Percentiles rank a stretch among this genome's conserved stretches.
Evolutionary conservation across 305 asterid species (phyloP).

Genomic region (Ajuga reptans): DNA sequence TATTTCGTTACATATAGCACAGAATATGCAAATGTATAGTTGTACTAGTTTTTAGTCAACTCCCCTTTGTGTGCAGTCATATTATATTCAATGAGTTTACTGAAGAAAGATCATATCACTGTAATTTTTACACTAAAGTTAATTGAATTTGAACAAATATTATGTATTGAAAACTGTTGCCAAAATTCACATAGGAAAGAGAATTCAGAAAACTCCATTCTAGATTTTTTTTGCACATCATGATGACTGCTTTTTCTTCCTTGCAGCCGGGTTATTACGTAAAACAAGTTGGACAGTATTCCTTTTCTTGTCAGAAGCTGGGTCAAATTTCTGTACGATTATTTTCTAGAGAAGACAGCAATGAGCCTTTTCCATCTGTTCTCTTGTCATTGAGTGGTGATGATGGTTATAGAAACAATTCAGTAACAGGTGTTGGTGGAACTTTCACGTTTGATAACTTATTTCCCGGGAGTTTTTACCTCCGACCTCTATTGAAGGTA

Average conservation of each 20-base stretch:
- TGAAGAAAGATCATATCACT: neutral
- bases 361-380: constrained; percentile 76
- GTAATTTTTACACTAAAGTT: neutral
- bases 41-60: neutral
- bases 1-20: neutral
- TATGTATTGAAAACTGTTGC: neutral
- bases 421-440: constrained; percentile 80
- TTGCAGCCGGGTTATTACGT: constrained; percentile 88
- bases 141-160: neutral
- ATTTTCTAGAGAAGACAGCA: constrained; percentile 55
- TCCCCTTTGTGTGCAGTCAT: neutral
- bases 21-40: constrained; percentile 3
- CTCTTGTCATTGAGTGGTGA: constrained; percentile 95
- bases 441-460: constrained; percentile 58
- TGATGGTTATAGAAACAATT: constrained; percentile 95
- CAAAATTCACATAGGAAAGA: constrained; percentile 14
- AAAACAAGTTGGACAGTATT: constrained; percentile 54
- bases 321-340: constrained; percentile 68
- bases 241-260: constrained; percentile 25
- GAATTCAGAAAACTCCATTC: neutral
- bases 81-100: neutral
- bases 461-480: constrained; percentile 93
- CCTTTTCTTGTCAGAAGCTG: constrained; percentile 89
- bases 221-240: constrained; percentile 3
- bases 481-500: constrained; percentile 94